A percentile compares a stretch with the other conserved stretches of the same genome.
Conservation (phyloP, 2,329 filamentous ascomycete species). For the Coccinonectria pachysandricola region DNA sequence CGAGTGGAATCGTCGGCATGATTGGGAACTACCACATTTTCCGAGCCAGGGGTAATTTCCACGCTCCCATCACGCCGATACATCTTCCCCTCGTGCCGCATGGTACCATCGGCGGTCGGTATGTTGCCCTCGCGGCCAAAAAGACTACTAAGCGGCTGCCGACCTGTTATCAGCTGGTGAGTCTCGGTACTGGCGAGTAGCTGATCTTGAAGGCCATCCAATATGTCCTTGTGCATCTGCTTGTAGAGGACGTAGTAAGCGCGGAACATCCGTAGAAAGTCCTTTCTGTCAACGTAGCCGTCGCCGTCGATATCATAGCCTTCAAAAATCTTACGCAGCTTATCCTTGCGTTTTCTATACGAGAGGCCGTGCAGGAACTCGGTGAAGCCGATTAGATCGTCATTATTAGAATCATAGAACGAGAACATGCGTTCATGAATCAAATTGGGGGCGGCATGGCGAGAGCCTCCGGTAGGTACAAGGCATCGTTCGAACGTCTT, state of each 20-base stretch:
- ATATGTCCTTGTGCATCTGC: conserved; percentile 76
- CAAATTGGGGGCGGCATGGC: conserved; percentile 71
- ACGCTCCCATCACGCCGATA: conserved; percentile 52
- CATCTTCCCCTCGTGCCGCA: conserved; percentile 56
- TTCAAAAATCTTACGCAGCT: conserved; percentile 65
- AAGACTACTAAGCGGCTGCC: conserved; percentile 63
- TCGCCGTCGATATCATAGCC: conserved; percentile 88
- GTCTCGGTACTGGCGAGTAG: conserved; percentile 65
- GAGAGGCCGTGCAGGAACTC: conserved; percentile 83
- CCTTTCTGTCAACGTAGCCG: conserved; percentile 72
- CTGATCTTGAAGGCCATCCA: conserved; percentile 69
- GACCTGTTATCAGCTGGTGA: conserved; percentile 63
- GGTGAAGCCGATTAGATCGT: conserved; percentile 82
- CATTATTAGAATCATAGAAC: conserved; percentile 86
- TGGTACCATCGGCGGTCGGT: conserved; percentile 48
- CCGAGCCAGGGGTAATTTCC: conserved; percentile 48
- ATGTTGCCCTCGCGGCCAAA: conserved; percentile 66
- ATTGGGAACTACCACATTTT: conserved; percentile 48
- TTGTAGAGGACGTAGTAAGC: conserved; percentile 88
- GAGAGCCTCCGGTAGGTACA: conserved; percentile 70
- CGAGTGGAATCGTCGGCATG: conserved; percentile 49
- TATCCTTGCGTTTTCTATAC: conserved; percentile 56
- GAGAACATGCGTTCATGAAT: conserved; percentile 95
- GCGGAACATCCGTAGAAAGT: conserved; percentile 84
- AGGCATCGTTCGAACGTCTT: conserved; percentile 89